Evolutionary conservation across 441 rosid genomes (phyloP).

Genomic region (Adansonia gregorii): DNA sequence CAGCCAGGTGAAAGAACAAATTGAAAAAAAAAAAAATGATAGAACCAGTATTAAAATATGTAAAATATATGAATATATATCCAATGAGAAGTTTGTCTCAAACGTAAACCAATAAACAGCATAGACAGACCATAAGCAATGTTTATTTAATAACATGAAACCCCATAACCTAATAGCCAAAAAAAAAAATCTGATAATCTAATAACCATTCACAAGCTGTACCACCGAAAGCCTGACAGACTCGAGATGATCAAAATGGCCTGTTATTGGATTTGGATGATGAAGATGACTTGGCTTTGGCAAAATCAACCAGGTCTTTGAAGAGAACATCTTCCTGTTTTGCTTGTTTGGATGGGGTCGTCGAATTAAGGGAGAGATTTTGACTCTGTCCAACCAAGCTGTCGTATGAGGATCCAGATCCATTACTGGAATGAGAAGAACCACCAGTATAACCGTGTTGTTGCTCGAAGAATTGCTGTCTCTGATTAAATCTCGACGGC

Average conservation of each 20-base stretch:
- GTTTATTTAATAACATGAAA: conserved; percentile 38
- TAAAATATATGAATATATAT: not conserved
- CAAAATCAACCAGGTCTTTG: conserved; percentile 94
- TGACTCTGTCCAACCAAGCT: conserved; percentile 71
- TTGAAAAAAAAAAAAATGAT: not conserved
- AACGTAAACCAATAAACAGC: conserved; percentile 27
- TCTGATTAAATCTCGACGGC: conserved; percentile 66
- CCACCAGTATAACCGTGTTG: conserved; percentile 29
- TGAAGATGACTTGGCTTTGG: conserved; percentile 82
- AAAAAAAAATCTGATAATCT: conserved; percentile 20
- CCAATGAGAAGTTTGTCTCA: conserved; percentile 22
- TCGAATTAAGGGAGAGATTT: conserved; percentile 62
- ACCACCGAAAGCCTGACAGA: conserved; percentile 29
- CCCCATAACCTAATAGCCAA: not conserved
- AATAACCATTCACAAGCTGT: not conserved
- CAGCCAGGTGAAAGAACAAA: not conserved
- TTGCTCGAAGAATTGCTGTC: conserved; percentile 78
- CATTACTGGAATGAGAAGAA: conserved; percentile 57
- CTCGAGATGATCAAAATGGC: conserved; percentile 49
- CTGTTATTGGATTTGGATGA: conserved; percentile 64
- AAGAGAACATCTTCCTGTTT: conserved; percentile 94
- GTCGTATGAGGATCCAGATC: conserved; percentile 66
- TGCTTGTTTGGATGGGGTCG: conserved; percentile 58
- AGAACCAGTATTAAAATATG: conserved; percentile 17
- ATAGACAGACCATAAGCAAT: conserved; percentile 30